A percentile compares a stretch with the other conserved stretches of the same genome.
These are phyloP conservation scores for Ophiostoma montium DNA, from an alignment of 2,329 filamentous ascomycete species.

Conservation along the genomic window DNA sequence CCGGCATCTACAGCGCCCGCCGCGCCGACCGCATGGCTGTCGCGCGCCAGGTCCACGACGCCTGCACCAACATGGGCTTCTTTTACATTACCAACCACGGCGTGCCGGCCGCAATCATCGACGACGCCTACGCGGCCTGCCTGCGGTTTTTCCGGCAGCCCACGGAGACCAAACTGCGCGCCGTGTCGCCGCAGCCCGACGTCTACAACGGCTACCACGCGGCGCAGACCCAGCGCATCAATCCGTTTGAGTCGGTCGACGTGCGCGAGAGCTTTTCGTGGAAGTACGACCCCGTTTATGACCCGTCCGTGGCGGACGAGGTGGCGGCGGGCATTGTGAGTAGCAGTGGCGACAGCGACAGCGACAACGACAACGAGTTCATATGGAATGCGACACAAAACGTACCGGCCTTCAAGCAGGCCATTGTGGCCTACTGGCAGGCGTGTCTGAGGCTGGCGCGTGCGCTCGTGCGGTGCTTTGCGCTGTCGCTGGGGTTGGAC, in stretches of 20 bases:
- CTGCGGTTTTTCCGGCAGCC: slow-evolving; percentile 28
- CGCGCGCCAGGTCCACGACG: slow-evolving; percentile 17
- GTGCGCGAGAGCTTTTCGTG: slow-evolving; percentile 37
- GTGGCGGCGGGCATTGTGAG: slow-evolving; percentile 27
- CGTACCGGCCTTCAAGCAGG: slow-evolving; percentile 32
- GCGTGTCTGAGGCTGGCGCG: slow-evolving; percentile 31
- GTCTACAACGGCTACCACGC: slow-evolving; percentile 46
- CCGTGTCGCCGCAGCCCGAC: slow-evolving; percentile 31
- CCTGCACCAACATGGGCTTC: slow-evolving; percentile 37
- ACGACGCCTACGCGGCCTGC: slow-evolving; percentile 27
- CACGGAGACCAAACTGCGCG: slow-evolving; percentile 24
- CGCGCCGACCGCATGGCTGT: background rate
- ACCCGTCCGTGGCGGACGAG: slow-evolving; percentile 28
- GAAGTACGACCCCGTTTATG: slow-evolving; percentile 37
- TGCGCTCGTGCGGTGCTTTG: slow-evolving; percentile 31
- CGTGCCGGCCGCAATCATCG: slow-evolving; percentile 21
- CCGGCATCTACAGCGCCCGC: slow-evolving; percentile 4
- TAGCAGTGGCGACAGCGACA: no score
- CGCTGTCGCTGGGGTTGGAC: slow-evolving; percentile 36
- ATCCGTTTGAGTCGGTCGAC: slow-evolving; percentile 34
- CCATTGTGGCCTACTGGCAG: slow-evolving; percentile 32
- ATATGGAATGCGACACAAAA: slow-evolving; percentile 37
- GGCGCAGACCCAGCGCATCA: slow-evolving; percentile 36
- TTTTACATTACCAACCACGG: slow-evolving; percentile 41
- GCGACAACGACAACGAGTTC: slow-evolving; percentile 37